Percentiles rank a stretch among this genome's conserved stretches.
Evolutionary conservation across 2,329 filamentous ascomycete genomes (phyloP).

Genomic region (Apiospora hydei): DNA sequence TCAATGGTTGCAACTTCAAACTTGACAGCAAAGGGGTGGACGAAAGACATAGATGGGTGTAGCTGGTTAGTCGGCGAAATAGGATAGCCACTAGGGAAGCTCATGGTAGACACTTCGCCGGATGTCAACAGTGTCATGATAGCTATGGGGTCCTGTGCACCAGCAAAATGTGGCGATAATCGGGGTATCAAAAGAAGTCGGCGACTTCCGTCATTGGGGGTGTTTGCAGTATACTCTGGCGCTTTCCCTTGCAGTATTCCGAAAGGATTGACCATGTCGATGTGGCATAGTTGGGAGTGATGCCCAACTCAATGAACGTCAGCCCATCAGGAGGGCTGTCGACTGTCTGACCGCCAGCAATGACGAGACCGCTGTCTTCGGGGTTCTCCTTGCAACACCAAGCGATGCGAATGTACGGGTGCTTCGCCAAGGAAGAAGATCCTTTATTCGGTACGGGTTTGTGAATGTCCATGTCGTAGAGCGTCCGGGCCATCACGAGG

Average conservation of each 20-base stretch:
- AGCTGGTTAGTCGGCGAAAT: slow-evolving; percentile 94
- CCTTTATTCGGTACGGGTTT: slow-evolving; percentile 62
- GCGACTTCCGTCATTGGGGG: slow-evolving; percentile 79
- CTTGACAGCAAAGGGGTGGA: slow-evolving; percentile 86
- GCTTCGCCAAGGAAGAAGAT: slow-evolving; percentile 66
- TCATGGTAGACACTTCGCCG: slow-evolving; percentile 88
- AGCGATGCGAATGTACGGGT: slow-evolving; percentile 78
- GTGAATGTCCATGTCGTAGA: slow-evolving; percentile 78
- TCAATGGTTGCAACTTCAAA: slow-evolving; percentile 77
- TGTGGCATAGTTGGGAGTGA: slow-evolving; percentile 89
- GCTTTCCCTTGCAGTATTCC: slow-evolving; percentile 81
- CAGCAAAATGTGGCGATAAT: slow-evolving; percentile 82
- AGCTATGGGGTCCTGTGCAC: slow-evolving; percentile 90
- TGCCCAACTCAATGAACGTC: slow-evolving; percentile 87
- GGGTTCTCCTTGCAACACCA: slow-evolving; percentile 97
- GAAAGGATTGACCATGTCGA: slow-evolving; percentile 86
- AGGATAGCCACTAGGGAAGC: slow-evolving; percentile 89
- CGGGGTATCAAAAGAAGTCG: slow-evolving; percentile 87
- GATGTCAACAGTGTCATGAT: slow-evolving; percentile 81
- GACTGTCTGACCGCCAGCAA: slow-evolving; percentile 80
- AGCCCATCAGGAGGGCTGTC: slow-evolving; percentile 76
- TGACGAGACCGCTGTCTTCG: slow-evolving; percentile 87
- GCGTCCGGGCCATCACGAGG: slow-evolving; percentile 81
- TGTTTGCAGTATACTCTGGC: slow-evolving; percentile 73
- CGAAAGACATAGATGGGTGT: slow-evolving; percentile 84